phyloP scores from a whole-genome alignment of 805 yeast genomes.

The Kuraishia molischiana region DNA sequence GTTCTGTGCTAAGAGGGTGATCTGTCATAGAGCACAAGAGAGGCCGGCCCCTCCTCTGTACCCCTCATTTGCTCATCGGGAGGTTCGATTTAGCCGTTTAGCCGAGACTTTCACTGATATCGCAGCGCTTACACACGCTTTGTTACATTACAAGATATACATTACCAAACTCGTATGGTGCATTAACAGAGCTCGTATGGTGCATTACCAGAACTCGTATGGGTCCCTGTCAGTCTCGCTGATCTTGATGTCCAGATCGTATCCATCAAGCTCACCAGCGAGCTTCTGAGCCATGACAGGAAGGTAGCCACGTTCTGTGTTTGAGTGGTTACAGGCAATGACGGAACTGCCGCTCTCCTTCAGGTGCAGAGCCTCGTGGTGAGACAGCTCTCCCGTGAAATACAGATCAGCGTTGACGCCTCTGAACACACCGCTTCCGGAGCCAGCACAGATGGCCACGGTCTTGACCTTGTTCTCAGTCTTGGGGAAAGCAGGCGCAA shows the following conservation, averaged over 20 bases:
- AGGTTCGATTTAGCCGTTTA: too few species aligned
- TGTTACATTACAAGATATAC: too few species aligned
- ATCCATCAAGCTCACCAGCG: slow-evolving; percentile 24
- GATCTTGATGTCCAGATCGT: slow-evolving; percentile 32
- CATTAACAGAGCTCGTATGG: not conserved
- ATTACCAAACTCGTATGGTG: not conserved
- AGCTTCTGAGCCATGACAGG: slow-evolving; percentile 41
- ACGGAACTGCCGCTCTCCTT: slow-evolving; percentile 66
- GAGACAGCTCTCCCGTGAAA: slow-evolving; percentile 90
- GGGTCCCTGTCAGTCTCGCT: slow-evolving; percentile 63
- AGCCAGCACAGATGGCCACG: slow-evolving; percentile 91
- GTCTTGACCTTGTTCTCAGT: slow-evolving; percentile 20
- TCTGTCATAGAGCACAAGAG: too few species aligned
- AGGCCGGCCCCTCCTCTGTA: too few species aligned
- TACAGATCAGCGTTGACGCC: slow-evolving; percentile 58
- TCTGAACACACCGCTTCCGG: slow-evolving; percentile 73
- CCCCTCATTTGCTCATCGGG: too few species aligned
- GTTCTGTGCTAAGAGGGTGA: too few species aligned
- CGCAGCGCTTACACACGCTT: too few species aligned
- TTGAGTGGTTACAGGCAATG: slow-evolving; percentile 79
- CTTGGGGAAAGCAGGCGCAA: slow-evolving; percentile 31
- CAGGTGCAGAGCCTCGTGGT: slow-evolving; percentile 74
- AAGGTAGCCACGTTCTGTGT: slow-evolving; percentile 86
- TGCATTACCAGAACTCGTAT: slow-evolving; percentile 10
- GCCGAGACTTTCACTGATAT: too few species aligned